phyloP scores from a whole-genome alignment of 495 filamentous ascomycete genomes.

The Glonium stellatum region DNA sequence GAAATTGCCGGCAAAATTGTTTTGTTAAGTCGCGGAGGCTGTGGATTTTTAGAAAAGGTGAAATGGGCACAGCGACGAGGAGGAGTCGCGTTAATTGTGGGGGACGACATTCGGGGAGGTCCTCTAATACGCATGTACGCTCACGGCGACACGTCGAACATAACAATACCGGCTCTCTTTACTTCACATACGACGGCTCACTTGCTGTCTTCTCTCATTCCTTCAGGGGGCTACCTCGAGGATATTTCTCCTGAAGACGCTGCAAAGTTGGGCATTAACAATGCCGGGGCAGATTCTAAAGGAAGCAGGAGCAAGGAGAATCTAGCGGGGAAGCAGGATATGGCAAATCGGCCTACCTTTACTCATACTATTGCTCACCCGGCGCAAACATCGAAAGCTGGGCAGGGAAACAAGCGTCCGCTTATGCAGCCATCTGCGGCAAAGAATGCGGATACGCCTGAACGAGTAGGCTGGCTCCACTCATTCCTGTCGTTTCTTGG shows the following conservation, averaged over 20 bases:
- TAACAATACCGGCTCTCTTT: slow-evolving; percentile 89
- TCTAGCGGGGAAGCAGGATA: slow-evolving; percentile 9
- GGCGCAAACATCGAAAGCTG: slow-evolving; percentile 15
- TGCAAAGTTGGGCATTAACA: slow-evolving; percentile 32
- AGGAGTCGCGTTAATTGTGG: slow-evolving; percentile 83
- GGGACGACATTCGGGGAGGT: slow-evolving; percentile 82
- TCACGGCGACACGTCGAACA: slow-evolving; percentile 84
- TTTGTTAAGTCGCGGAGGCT: slow-evolving; percentile 82
- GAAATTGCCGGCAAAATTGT: slow-evolving; percentile 93
- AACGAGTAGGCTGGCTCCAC: slow-evolving; percentile 48
- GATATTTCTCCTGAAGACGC: slow-evolving; percentile 46
- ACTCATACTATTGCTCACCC: slow-evolving; percentile 18
- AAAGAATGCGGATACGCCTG: slow-evolving; percentile 1
- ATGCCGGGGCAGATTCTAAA: slow-evolving; percentile 17
- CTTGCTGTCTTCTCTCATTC: slow-evolving; percentile 81
- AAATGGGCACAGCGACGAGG: slow-evolving; percentile 93
- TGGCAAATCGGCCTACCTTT: slow-evolving; percentile 23
- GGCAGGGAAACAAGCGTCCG: slow-evolving; percentile 21
- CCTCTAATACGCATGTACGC: slow-evolving; percentile 94
- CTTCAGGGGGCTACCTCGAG: slow-evolving; percentile 55
- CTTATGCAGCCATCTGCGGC: neutral
- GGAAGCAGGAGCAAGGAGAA: slow-evolving; percentile 15
- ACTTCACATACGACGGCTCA: slow-evolving; percentile 93
- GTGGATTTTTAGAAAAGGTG: slow-evolving; percentile 94
- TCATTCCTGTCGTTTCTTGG: slow-evolving; percentile 50